Conservation (phyloP, 352 stramenopile genomes). For the Phytophthora cactorum region DNA sequence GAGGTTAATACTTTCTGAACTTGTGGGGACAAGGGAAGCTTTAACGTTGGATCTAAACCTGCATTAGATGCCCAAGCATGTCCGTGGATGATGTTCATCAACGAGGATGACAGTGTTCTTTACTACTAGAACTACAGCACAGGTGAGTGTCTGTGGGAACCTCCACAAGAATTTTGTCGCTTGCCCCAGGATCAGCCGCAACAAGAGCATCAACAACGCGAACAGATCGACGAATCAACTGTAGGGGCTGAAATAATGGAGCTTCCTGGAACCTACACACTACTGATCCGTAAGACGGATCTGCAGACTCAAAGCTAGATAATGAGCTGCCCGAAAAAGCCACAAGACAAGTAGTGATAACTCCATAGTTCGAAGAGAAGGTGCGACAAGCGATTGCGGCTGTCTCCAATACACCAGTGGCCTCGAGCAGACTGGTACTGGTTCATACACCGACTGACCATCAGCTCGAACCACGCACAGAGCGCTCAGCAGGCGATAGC, state of each 20-base stretch:
- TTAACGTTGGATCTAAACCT: conserved; percentile 4
- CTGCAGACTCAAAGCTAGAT: neutral
- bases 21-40: neutral
- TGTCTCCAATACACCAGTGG: conserved; percentile 49
- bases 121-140: conserved; percentile 80
- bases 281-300: neutral
- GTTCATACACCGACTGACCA: conserved; percentile 47
- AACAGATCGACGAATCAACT: conserved; percentile 1
- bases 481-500: neutral
- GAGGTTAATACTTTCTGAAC: too few relatives aligned
- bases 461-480: conserved; percentile 20
- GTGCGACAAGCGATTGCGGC: conserved; percentile 53
- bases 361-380: conserved; percentile 62
- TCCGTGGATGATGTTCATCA: conserved; percentile 75
- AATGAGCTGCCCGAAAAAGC: neutral
- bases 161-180: conserved; percentile 55
- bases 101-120: conserved; percentile 58
- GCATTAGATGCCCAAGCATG: conserved; percentile 6
- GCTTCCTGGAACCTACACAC: neutral
- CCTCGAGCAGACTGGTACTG: conserved; percentile 50
- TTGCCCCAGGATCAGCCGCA: conserved; percentile 36
- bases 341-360: conserved; percentile 25
- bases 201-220: conserved; percentile 1
- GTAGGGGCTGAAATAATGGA: neutral
- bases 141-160: conserved; percentile 70